These are phyloP conservation scores for Mycothermus thermophilus DNA, from an alignment of 495 filamentous ascomycete genomes.

Conservation along the genomic window DNA sequence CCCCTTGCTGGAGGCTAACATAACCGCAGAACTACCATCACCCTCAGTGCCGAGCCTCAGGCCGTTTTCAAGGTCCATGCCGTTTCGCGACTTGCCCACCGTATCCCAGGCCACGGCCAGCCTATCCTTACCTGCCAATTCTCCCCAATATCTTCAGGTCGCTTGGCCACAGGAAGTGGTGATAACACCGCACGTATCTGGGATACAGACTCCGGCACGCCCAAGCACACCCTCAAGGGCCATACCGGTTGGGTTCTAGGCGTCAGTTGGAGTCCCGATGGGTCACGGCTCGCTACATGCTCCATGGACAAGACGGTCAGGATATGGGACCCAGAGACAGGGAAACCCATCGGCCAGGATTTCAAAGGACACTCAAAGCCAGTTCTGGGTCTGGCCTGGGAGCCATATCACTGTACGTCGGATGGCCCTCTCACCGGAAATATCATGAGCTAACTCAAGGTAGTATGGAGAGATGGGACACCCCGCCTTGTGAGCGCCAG, in stretches of 20 bases:
- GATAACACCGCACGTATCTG: conserved; percentile 88
- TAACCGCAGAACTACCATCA: conserved; percentile 35
- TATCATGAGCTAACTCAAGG: not conserved
- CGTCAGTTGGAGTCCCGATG: conserved; percentile 76
- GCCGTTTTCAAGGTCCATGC: conserved; percentile 89
- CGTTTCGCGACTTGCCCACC: conserved; percentile 76
- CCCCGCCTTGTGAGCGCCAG: conserved; percentile 75
- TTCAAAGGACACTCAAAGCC: conserved; percentile 87
- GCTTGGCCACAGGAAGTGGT: conserved; percentile 79
- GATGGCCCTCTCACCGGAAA: not conserved
- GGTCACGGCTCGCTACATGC: conserved; percentile 70
- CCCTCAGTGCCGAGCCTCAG: conserved; percentile 74
- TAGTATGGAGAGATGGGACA: conserved; percentile 52
- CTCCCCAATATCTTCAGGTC: conserved; percentile 64
- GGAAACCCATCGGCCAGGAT: conserved; percentile 56
- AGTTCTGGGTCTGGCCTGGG: conserved; percentile 81
- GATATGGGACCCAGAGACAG: conserved; percentile 79
- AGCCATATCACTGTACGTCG: conserved; percentile 61
- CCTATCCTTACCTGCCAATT: conserved; percentile 82
- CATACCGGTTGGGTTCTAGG: conserved; percentile 89
- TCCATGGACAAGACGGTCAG: conserved; percentile 87
- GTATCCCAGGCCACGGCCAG: conserved; percentile 83
- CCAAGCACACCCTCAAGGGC: conserved; percentile 76
- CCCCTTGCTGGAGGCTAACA: not conserved
- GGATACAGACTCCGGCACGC: conserved; percentile 92